Percentiles rank a stretch among this genome's conserved stretches.
Evolutionary conservation across 139 green algal species (phyloP).

Genomic region (Zygnema circumcarinatum): DNA sequence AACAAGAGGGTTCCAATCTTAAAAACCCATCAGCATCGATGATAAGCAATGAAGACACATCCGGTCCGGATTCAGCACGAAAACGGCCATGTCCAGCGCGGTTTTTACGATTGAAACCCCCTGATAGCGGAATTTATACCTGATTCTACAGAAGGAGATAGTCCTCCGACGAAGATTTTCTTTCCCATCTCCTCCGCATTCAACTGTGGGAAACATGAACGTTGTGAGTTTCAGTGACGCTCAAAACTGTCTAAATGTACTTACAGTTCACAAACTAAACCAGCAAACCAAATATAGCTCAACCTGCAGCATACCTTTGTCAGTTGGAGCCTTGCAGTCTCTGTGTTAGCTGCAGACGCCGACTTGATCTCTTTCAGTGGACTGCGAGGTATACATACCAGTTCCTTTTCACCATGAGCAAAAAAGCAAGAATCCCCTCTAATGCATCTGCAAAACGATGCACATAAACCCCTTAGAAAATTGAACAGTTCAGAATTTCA

Average conservation of each 20-base stretch:
- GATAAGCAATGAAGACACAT: too few relatives aligned
- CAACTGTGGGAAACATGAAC: conserved; percentile 18
- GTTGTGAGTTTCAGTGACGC: too few relatives aligned
- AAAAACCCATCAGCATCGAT: too few relatives aligned
- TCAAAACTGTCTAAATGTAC: too few relatives aligned
- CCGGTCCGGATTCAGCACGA: too few relatives aligned
- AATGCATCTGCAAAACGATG: conserved; percentile 30
- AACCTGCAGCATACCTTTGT: too few relatives aligned
- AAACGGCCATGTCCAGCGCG: too few relatives aligned
- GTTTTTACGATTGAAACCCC: too few relatives aligned
- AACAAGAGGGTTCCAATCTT: too few relatives aligned
- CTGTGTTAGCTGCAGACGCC: not conserved
- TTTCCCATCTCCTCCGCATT: conserved; percentile 40
- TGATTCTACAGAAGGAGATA: conserved; percentile 56
- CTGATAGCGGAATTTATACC: conserved; percentile 30
- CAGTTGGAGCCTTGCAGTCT: not conserved
- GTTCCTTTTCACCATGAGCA: conserved; percentile 43
- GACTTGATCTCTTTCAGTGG: not conserved
- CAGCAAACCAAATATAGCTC: too few relatives aligned
- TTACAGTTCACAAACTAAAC: too few relatives aligned
- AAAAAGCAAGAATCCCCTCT: conserved; percentile 31
- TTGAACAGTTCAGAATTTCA: conserved; percentile 2
- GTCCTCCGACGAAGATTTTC: conserved; percentile 58
- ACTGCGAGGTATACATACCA: not conserved
- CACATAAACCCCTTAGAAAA: too few relatives aligned